These are phyloP conservation scores for Solanum clarkiae DNA, from an alignment of 257 asterid genomes.

Conservation along the genomic window DNA sequence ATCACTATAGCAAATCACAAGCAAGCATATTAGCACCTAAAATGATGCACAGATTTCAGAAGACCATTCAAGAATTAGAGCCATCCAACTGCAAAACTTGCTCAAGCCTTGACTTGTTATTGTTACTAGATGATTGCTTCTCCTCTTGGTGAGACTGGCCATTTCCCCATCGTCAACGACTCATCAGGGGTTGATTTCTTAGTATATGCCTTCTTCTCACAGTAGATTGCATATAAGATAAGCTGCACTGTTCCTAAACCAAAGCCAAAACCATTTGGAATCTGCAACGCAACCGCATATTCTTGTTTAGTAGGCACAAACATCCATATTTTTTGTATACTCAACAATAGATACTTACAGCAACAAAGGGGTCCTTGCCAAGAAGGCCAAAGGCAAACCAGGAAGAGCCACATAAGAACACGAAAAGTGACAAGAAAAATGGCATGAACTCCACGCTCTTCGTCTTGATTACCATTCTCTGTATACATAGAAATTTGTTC, in stretches of 20 bases:
- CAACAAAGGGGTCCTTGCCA: conserved; percentile 65
- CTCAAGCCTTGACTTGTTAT: not conserved
- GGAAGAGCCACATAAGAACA: conserved; percentile 66
- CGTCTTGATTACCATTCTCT: conserved; percentile 74
- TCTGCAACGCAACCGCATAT: conserved; percentile 18
- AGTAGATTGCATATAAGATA: conserved; percentile 54
- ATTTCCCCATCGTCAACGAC: conserved; percentile 15
- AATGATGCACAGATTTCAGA: not conserved
- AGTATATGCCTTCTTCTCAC: conserved; percentile 30
- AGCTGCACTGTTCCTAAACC: conserved; percentile 68
- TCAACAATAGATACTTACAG: conserved; percentile 34
- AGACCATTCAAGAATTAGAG: not conserved
- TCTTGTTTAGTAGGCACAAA: not conserved
- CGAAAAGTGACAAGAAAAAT: conserved; percentile 56
- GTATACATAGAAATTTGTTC: conserved; percentile 5
- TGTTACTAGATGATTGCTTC: conserved; percentile 2
- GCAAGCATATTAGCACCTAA: not conserved
- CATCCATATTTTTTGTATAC: not conserved
- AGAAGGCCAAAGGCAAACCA: conserved; percentile 76
- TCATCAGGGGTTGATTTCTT: conserved; percentile 4
- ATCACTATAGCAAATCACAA: not conserved
- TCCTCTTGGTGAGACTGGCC: conserved; percentile 14
- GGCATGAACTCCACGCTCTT: conserved; percentile 91
- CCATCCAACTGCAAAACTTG: not conserved
- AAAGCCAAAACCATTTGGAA: conserved; percentile 71